Evolutionary conservation across 495 filamentous ascomycete species (phyloP).

Genomic region (Corynascus novoguineensis): DNA sequence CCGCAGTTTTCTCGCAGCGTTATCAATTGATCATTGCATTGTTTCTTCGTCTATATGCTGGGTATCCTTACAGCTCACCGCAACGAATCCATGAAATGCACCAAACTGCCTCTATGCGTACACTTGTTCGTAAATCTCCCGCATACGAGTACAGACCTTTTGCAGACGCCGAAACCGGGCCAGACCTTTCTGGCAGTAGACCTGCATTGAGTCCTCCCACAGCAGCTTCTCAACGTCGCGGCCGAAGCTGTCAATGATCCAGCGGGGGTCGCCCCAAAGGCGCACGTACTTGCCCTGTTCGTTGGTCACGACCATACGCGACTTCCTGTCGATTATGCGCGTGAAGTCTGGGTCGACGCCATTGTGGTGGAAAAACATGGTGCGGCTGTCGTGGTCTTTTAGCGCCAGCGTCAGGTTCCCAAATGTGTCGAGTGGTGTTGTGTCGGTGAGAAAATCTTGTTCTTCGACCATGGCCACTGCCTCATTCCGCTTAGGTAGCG

Average conservation of each 20-base stretch:
- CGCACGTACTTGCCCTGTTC: slow-evolving; percentile 19
- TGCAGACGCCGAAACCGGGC: background rate
- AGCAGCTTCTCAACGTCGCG: slow-evolving; percentile 46
- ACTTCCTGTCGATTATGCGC: slow-evolving; percentile 9
- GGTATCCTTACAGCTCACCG: too few relatives aligned
- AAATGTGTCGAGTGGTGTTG: slow-evolving; percentile 4
- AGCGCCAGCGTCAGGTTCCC: slow-evolving; percentile 1
- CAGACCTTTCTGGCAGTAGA: slow-evolving; percentile 31
- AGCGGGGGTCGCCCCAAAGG: slow-evolving; percentile 28
- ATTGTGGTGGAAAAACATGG: slow-evolving; percentile 53
- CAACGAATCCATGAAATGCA: too few relatives aligned
- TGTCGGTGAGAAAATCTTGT: slow-evolving; percentile 11
- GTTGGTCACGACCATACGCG: slow-evolving; percentile 6
- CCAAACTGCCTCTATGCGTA: slow-evolving; percentile 8
- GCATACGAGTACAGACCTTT: slow-evolving; percentile 17
- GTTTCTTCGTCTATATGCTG: too few relatives aligned
- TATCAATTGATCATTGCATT: too few relatives aligned
- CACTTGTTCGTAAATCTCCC: slow-evolving; percentile 7
- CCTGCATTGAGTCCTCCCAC: slow-evolving; percentile 47
- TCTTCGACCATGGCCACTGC: background rate
- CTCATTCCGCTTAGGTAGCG: background rate
- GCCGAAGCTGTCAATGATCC: slow-evolving; percentile 35
- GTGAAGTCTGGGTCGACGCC: slow-evolving; percentile 51
- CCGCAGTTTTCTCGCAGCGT: too few relatives aligned
- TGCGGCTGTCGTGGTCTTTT: background rate